Evolutionary conservation across 345 rosid genomes (phyloP).

Genomic region (Hibiscus syriacus): DNA sequence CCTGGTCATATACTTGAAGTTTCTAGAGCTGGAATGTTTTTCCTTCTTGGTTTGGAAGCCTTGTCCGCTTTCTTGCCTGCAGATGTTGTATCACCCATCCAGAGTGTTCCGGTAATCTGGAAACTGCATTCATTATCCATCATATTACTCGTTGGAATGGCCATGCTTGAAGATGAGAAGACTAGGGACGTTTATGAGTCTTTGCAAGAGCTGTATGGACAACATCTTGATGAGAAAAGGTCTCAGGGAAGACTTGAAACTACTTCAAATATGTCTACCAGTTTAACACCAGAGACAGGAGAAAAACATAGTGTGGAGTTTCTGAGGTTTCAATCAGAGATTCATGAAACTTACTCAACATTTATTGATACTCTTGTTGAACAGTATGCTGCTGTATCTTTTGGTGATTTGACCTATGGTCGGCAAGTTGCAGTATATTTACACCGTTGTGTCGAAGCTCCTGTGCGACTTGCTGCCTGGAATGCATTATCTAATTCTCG

Average conservation of each 20-base stretch:
- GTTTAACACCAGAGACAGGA: slow-evolving; percentile 13
- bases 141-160: too few species aligned
- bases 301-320: slow-evolving; percentile 20
- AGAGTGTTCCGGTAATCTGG: slow-evolving; percentile 59
- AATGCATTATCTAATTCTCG: slow-evolving; percentile 47
- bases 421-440: too few species aligned
- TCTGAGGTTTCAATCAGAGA: slow-evolving; percentile 62
- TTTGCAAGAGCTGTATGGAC: slow-evolving; percentile 70
- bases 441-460: slow-evolving; percentile 54
- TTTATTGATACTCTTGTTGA: slow-evolving; percentile 69
- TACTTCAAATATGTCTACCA: neutral
- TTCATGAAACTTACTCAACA: slow-evolving; percentile 64
- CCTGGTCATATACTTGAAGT: too few species aligned
- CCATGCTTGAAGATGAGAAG: slow-evolving; percentile 57
- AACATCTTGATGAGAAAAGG: slow-evolving; percentile 46
- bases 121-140: slow-evolving; percentile 81
- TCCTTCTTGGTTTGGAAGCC: slow-evolving; percentile 69
- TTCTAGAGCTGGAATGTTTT: too few species aligned
- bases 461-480: slow-evolving; percentile 69
- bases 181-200: slow-evolving; percentile 49
- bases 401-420: slow-evolving; percentile 57
- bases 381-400: slow-evolving; percentile 71
- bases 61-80: slow-evolving; percentile 30
- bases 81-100: slow-evolving; percentile 37
- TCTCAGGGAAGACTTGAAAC: slow-evolving; percentile 8